Evolutionary conservation across 371 early-diverging fungal genomes (phyloP).

Genomic region (Cokeromyces recurvatus): DNA sequence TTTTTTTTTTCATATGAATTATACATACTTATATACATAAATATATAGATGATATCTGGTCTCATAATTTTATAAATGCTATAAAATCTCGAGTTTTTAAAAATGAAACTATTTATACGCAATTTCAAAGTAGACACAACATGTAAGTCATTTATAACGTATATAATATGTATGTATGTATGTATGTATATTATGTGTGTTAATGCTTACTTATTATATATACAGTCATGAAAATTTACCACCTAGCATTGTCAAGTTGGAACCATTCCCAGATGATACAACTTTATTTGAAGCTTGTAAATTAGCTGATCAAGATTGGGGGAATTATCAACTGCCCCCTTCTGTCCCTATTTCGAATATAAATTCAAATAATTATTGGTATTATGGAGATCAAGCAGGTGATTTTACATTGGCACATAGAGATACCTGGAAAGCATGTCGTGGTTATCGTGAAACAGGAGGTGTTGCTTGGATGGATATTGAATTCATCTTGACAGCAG

Average conservation of each 20-base stretch:
- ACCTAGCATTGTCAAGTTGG: conserved; percentile 34
- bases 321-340: conserved; percentile 23
- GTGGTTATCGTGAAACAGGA: conserved; percentile 39
- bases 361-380: conserved; percentile 24
- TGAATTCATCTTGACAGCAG: conserved; percentile 38
- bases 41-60: conserved; percentile 49
- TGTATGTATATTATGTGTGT: too few species aligned
- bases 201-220: background rate
- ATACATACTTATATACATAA: too few species aligned
- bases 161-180: too few species aligned
- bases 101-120: conserved; percentile 34
- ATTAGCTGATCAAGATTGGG: conserved; percentile 31
- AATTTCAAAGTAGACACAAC: conserved; percentile 34
- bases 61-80: conserved; percentile 43
- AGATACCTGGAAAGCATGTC: conserved; percentile 37
- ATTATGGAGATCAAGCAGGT: conserved; percentile 39
- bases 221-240: conserved; percentile 34
- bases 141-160: conserved; percentile 32
- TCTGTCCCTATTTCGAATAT: background rate
- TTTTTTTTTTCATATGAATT: background rate
- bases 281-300: conserved; percentile 31
- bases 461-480: conserved; percentile 46
- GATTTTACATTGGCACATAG: conserved; percentile 45
- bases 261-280: conserved; percentile 34
- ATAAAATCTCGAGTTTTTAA: conserved; percentile 36